Evolutionary conservation across 1,139 yeast genomes (phyloP).

Genomic region (Kodamaea fungicola): DNA sequence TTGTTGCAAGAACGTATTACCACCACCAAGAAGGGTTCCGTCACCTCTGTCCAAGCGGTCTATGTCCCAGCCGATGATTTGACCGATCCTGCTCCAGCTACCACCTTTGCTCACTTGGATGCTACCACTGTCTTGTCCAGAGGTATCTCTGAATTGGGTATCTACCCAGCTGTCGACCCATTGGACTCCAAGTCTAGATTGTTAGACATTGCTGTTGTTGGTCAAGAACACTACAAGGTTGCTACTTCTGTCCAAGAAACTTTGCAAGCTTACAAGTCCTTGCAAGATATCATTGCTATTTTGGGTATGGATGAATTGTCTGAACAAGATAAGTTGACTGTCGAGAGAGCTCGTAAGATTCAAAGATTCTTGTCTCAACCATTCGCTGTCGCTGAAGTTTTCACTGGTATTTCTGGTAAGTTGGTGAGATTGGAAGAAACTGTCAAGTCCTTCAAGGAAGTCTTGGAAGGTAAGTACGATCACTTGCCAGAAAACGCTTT

Average conservation of each 20-base stretch:
- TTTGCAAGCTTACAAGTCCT: slow-evolving; percentile 98
- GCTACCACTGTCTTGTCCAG: slow-evolving; percentile 99
- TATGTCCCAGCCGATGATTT: slow-evolving; percentile 99
- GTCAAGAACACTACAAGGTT: slow-evolving; percentile 96
- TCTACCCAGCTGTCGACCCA: slow-evolving; percentile 99
- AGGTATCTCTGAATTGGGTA: slow-evolving; percentile 99
- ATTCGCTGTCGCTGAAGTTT: slow-evolving; percentile 98
- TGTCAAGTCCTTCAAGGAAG: slow-evolving; percentile 90
- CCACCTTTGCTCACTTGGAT: slow-evolving; percentile 99
- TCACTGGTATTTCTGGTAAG: slow-evolving; percentile 99
- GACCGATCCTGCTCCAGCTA: slow-evolving; percentile 99
- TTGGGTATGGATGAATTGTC: slow-evolving; percentile 99
- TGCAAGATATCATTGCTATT: slow-evolving; percentile 99
- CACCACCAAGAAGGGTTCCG: slow-evolving; percentile 99
- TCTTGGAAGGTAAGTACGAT: slow-evolving; percentile 97
- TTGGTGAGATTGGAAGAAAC: slow-evolving; percentile 97
- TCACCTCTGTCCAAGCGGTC: slow-evolving; percentile 99
- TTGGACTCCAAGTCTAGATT: slow-evolving; percentile 99
- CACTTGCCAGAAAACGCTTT: slow-evolving; percentile 98
- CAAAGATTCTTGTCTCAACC: slow-evolving; percentile 99
- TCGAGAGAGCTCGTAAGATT: slow-evolving; percentile 99
- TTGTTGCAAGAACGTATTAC: slow-evolving; percentile 99
- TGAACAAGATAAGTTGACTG: slow-evolving; percentile 96
- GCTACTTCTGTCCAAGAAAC: slow-evolving; percentile 97
- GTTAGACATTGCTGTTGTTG: slow-evolving; percentile 94